These are phyloP conservation scores for Taphrina deformans DNA, from an alignment of 1,139 yeast genomes.

Conservation along the genomic window DNA sequence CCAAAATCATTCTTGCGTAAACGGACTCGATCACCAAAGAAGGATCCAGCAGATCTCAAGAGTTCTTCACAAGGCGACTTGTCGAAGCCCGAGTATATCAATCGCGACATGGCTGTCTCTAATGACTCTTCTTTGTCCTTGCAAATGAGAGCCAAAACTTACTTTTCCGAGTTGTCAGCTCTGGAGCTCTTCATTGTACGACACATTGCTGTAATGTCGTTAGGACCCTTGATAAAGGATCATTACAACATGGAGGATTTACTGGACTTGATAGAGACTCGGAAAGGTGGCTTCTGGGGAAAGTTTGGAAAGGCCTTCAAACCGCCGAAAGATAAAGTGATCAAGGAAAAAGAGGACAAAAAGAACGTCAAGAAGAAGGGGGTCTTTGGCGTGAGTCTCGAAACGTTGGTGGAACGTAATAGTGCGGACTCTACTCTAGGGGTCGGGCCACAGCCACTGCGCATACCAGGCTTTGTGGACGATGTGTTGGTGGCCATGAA, in stretches of 20 bases:
- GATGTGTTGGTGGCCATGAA: constrained; percentile 80
- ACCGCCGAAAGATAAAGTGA: constrained; percentile 39
- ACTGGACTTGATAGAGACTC: constrained; percentile 56
- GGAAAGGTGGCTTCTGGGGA: constrained; percentile 62
- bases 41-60: not conserved
- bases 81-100: not conserved
- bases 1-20: constrained; percentile 64
- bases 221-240: constrained; percentile 49
- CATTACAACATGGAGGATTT: constrained; percentile 56
- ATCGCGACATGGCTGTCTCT: not conserved
- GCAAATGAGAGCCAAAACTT: constrained; percentile 44
- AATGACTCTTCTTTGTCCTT: constrained; percentile 27
- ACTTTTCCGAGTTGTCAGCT: constrained; percentile 69
- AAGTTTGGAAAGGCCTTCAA: constrained; percentile 55
- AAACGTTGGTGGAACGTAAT: constrained; percentile 65
- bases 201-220: constrained; percentile 67
- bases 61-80: constrained; percentile 8
- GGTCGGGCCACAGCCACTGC: constrained; percentile 68
- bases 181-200: constrained; percentile 64
- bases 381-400: constrained; percentile 82
- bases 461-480: constrained; percentile 83
- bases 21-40: constrained; percentile 17
- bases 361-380: constrained; percentile 43
- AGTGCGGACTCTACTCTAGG: constrained; percentile 88
- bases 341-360: constrained; percentile 42